Evolutionary conservation across 768 basidiomycete genomes (phyloP).

Genomic region (Trametes punicea): DNA sequence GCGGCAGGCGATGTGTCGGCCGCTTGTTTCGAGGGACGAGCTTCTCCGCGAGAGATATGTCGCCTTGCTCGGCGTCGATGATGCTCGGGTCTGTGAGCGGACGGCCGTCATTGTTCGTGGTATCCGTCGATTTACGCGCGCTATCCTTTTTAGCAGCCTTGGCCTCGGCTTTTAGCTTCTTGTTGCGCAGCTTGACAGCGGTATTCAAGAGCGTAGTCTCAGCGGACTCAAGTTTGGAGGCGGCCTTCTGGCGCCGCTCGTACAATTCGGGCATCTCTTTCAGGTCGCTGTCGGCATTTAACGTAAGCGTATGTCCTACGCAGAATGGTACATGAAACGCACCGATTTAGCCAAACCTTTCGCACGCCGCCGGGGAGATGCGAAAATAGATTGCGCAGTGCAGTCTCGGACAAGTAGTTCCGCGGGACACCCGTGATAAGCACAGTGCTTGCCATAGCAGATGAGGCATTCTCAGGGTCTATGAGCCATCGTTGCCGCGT

Average conservation of each 20-base stretch:
- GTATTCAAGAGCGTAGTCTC: constrained; percentile 75
- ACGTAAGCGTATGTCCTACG: too few species aligned
- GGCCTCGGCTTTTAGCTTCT: constrained; percentile 47
- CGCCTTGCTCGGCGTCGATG: constrained; percentile 30
- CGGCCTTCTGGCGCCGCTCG: constrained; percentile 70
- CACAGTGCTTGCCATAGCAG: constrained; percentile 86
- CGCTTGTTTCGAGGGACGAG: constrained; percentile 71
- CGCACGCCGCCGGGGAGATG: constrained; percentile 87
- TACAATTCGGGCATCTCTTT: constrained; percentile 84
- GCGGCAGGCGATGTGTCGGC: constrained; percentile 71
- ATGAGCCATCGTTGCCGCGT: constrained; percentile 83
- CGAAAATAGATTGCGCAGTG: constrained; percentile 67
- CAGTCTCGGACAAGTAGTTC: constrained; percentile 68
- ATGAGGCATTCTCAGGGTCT: constrained; percentile 63
- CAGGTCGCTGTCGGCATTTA: constrained; percentile 51
- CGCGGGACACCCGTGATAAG: constrained; percentile 87
- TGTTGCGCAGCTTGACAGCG: constrained; percentile 66
- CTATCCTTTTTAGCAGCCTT: constrained; percentile 31
- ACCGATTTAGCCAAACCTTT: constrained; percentile 91
- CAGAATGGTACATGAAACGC: constrained; percentile 12
- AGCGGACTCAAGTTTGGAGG: constrained; percentile 79
- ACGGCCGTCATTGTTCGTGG: constrained; percentile 27
- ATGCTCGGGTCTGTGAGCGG: constrained; percentile 27
- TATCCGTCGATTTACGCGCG: constrained; percentile 1
- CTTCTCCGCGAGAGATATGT: constrained; percentile 28